Evolutionary conservation across 345 rosid genomes (phyloP).

Genomic region (Aethionema arabicum): DNA sequence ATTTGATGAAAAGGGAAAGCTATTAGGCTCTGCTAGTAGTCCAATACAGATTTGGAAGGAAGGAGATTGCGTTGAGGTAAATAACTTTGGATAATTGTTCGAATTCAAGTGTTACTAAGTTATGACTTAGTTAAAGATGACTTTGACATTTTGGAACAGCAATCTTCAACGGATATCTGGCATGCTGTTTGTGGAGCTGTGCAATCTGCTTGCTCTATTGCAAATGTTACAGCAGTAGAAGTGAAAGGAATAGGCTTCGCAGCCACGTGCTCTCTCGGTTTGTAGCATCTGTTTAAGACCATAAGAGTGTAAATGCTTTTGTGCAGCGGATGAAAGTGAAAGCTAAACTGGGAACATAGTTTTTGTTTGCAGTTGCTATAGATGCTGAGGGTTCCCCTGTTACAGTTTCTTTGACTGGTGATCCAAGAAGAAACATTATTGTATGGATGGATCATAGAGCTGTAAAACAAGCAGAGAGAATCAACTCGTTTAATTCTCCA

Average conservation of each 20-base stretch:
- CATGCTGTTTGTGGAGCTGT: constrained; percentile 93
- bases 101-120: background rate
- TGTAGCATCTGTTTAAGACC: constrained; percentile 29
- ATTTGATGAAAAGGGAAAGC: constrained; percentile 82
- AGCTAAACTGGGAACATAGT: background rate
- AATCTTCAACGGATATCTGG: constrained; percentile 99
- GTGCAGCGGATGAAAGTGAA: background rate
- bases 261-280: constrained; percentile 97
- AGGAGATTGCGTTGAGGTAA: constrained; percentile 80
- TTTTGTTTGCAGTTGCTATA: constrained; percentile 69
- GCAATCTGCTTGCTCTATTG: constrained; percentile 67
- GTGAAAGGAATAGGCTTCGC: constrained; percentile 83
- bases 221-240: constrained; percentile 63
- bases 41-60: constrained; percentile 97
- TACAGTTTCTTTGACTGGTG: constrained; percentile 96
- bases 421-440: constrained; percentile 85
- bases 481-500: constrained; percentile 74
- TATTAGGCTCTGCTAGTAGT: constrained; percentile 76
- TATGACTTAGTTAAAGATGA: background rate
- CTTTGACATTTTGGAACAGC: constrained; percentile 45
- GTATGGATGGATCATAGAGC: constrained; percentile 99
- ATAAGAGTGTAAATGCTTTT: background rate
- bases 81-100: background rate
- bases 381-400: constrained; percentile 96
- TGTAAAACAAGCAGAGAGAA: constrained; percentile 87